phyloP scores from a whole-genome alignment of 148 eudicot species.

The Gaultheria prostrata region DNA sequence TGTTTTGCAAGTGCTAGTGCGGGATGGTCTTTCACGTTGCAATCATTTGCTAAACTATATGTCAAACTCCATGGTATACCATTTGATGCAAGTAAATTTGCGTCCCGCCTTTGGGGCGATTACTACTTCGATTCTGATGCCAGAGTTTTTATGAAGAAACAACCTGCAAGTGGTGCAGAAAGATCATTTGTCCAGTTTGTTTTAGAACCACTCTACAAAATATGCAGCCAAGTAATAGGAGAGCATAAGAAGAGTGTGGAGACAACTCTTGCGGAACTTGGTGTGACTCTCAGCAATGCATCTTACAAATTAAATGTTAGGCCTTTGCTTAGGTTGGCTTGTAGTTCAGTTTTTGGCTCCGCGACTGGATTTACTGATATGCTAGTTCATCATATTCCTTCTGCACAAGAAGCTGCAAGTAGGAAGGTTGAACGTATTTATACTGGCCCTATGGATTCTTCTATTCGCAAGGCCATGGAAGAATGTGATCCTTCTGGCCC shows the following conservation, averaged over 20 bases:
- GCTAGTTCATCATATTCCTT: slow-evolving; percentile 93
- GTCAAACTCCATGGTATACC: slow-evolving; percentile 89
- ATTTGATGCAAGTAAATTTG: slow-evolving; percentile 88
- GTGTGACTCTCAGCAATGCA: slow-evolving; percentile 89
- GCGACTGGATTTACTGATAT: slow-evolving; percentile 98
- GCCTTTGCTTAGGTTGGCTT: slow-evolving; percentile 92
- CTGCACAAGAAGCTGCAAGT: slow-evolving; percentile 79
- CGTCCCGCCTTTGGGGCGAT: slow-evolving; percentile 97
- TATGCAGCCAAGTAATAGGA: slow-evolving; percentile 96
- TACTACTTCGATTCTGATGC: slow-evolving; percentile 69
- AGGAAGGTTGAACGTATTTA: slow-evolving; percentile 86
- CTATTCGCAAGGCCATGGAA: slow-evolving; percentile 74
- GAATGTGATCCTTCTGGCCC: slow-evolving; percentile 89
- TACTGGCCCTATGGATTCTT: slow-evolving; percentile 78
- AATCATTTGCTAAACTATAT: slow-evolving; percentile 92
- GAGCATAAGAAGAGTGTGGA: slow-evolving; percentile 99
- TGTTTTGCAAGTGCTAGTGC: slow-evolving; percentile 97
- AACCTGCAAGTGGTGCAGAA: slow-evolving; percentile 75
- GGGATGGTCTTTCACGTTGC: slow-evolving; percentile 97
- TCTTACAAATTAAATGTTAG: slow-evolving; percentile 86
- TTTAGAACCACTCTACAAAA: slow-evolving; percentile 91
- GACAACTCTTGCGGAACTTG: slow-evolving; percentile 86
- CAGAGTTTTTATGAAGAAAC: slow-evolving; percentile 68
- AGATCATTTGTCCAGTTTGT: slow-evolving; percentile 93
- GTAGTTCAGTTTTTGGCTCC: slow-evolving; percentile 94